Evolutionary conservation across 345 rosid genomes (phyloP).

Genomic region (Passiflora organensis): DNA sequence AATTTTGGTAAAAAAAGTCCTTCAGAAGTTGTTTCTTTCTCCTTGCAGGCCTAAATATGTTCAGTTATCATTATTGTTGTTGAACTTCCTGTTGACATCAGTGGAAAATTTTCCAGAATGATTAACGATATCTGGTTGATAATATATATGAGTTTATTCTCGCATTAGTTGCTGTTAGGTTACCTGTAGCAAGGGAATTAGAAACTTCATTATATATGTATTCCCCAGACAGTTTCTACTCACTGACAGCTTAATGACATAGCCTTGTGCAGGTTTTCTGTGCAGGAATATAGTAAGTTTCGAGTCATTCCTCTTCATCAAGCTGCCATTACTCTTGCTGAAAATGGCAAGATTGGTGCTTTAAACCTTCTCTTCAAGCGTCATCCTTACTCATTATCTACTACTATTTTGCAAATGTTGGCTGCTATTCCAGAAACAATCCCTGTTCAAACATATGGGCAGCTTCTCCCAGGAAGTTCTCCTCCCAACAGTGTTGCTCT

Average conservation of each 20-base stretch:
- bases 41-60: too few relatives aligned
- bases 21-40: too few relatives aligned
- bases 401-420: constrained; percentile 59
- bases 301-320: constrained; percentile 59
- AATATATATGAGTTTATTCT: background rate
- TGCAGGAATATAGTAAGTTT: constrained; percentile 81
- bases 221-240: constrained; percentile 21
- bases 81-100: too few relatives aligned
- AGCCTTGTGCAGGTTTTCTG: constrained; percentile 66
- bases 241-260: constrained; percentile 40
- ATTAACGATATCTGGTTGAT: too few relatives aligned
- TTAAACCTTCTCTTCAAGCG: constrained; percentile 88
- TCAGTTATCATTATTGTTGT: too few relatives aligned
- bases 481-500: constrained; percentile 58
- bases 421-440: constrained; percentile 88
- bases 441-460: constrained; percentile 77
- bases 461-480: constrained; percentile 85
- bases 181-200: too few relatives aligned
- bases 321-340: constrained; percentile 74
- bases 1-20: too few relatives aligned
- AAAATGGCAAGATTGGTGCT: constrained; percentile 94
- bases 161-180: too few relatives aligned
- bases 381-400: constrained; percentile 76
- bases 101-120: too few relatives aligned
- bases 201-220: too few relatives aligned